Conservation (phyloP, 257 asterid genomes). For the Solanum arcanum region DNA sequence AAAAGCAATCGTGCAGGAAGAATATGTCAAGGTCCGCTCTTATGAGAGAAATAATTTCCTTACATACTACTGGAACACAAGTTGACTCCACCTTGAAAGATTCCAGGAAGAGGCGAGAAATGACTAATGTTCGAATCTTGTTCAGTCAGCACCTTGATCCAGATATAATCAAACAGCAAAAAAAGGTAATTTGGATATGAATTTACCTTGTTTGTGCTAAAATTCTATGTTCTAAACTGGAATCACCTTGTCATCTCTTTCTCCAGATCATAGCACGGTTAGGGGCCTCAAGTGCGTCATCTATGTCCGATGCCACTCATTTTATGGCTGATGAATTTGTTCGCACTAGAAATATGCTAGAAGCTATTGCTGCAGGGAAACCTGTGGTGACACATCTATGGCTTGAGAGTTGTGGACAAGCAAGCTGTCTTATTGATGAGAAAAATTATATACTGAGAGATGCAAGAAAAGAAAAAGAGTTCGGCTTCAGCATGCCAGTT, state of each 20-base stretch:
- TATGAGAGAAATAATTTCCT: slow-evolving; percentile 40
- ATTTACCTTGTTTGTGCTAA: neutral
- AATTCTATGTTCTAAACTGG: slow-evolving; percentile 1
- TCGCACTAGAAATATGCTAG: slow-evolving; percentile 89
- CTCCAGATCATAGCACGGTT: slow-evolving; percentile 59
- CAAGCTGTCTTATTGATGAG: slow-evolving; percentile 73
- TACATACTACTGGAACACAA: slow-evolving; percentile 15
- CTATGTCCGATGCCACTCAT: slow-evolving; percentile 83
- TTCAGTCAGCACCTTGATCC: slow-evolving; percentile 89
- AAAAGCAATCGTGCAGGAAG: slow-evolving; percentile 57
- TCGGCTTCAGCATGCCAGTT: slow-evolving; percentile 75
- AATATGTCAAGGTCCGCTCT: slow-evolving; percentile 32
- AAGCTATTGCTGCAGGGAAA: slow-evolving; percentile 90
- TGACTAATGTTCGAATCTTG: slow-evolving; percentile 52
- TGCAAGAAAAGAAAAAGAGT: slow-evolving; percentile 71
- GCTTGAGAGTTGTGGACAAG: slow-evolving; percentile 89
- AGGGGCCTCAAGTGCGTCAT: slow-evolving; percentile 63
- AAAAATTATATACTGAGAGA: slow-evolving; percentile 73
- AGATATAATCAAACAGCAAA: slow-evolving; percentile 63
- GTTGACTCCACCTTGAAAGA: slow-evolving; percentile 22
- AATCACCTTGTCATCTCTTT: slow-evolving; percentile 1
- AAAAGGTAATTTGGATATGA: slow-evolving; percentile 37
- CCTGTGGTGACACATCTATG: slow-evolving; percentile 82
- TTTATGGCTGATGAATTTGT: slow-evolving; percentile 86
- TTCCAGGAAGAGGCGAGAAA: slow-evolving; percentile 70